A percentile compares a stretch with the other conserved stretches of the same genome.
phyloP scores from a whole-genome alignment of 768 basidiomycete species.

The Suillus weaverae region DNA sequence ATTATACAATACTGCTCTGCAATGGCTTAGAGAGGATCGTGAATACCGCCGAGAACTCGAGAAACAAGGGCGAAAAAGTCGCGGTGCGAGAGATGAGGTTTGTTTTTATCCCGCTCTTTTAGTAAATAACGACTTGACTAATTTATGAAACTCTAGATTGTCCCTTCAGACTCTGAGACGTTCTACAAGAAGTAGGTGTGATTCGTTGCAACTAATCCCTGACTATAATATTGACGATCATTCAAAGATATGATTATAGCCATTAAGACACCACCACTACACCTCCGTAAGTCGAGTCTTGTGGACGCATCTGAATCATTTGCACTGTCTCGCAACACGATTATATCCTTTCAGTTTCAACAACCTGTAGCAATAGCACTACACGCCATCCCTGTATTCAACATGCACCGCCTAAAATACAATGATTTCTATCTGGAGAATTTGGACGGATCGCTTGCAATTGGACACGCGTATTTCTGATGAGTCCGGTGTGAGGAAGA shows the following conservation, averaged over 20 bases:
- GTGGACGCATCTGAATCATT: constrained; percentile 1
- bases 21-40: constrained; percentile 87
- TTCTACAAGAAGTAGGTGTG: constrained; percentile 78
- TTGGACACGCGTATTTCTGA: background rate
- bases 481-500: background rate
- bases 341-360: constrained; percentile 15
- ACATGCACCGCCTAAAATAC: background rate
- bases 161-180: constrained; percentile 75
- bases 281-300: too few species aligned
- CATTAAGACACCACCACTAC: constrained; percentile 23
- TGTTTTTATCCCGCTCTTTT: constrained; percentile 15
- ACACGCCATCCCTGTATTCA: constrained; percentile 8
- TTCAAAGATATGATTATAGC: constrained; percentile 50
- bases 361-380: constrained; percentile 12
- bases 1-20: constrained; percentile 74
- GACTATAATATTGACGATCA: constrained; percentile 9
- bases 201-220: background rate
- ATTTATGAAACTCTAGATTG: constrained; percentile 37
- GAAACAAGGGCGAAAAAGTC: constrained; percentile 52
- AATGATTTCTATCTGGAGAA: background rate
- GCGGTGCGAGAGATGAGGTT: constrained; percentile 65
- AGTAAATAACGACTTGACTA: background rate
- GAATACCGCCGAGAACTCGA: constrained; percentile 61
- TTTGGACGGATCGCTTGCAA: background rate
- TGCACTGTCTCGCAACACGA: constrained; percentile 11